Evolutionary conservation across 2,329 filamentous ascomycete species (phyloP), one percentile per base, ranked within the genome.

Genomic region (Pyrenophora tritici-repentis): DNA sequence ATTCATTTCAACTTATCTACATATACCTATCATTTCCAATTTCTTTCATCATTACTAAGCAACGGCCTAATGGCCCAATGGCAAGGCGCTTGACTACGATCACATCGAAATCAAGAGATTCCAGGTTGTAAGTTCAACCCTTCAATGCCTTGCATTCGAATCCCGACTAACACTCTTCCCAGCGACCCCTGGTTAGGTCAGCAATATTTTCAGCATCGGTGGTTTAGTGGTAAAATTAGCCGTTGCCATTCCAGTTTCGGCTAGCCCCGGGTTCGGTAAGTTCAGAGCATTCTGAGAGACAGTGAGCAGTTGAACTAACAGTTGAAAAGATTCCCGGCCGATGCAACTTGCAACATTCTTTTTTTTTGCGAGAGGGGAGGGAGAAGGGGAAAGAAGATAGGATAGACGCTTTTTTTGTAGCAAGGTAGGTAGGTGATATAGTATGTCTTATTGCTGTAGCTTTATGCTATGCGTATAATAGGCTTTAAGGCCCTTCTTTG

Each of bases 41-140:
- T 26, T n/a, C 18, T 37, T 40, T 42, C 42, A 51, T 44, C 42
- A 51, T 51, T 41, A 51, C 48, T 47, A 41, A 51, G 48, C 42
- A 50, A 26, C 20, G 65, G 65, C 52, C 62, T 54, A 62, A 63
- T 80, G 78, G 78, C 78, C 78, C 77, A 80, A 80, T 80, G 78
- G 78, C 76, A 80, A 80, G 78, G 78, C 77, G 78, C 76, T 79
- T 80, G 78, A 80, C 78, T 81, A 79, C 78, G 78, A 79, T 62
- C 52, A 9, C 14, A 40, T 41, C 31, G 9, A 53, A 39, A 68
- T 68, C 65, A 68, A 66, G 62, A 68, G 65, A 68, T 67, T 66
- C 61, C 63, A 67, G 64, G 61, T 55, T 55, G 45, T 48, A 42
- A 35, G 45, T 48, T 29, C 2, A 42, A 33, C 41, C 22, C 18